Evolutionary conservation across 73 alveolate species (phyloP).

Genomic region (Paramecium caudatum): DNA sequence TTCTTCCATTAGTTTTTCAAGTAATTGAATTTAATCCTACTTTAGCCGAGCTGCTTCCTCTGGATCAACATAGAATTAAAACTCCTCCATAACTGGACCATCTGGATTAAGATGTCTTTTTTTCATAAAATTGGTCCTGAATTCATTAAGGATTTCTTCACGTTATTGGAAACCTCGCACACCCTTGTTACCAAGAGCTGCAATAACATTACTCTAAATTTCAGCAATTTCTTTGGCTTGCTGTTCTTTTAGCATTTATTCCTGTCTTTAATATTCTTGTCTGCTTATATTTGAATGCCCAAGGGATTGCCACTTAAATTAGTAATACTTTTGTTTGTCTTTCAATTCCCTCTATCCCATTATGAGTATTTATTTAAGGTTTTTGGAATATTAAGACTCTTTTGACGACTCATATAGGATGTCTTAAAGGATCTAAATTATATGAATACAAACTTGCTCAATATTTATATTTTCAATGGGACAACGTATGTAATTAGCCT

Average conservation of each 20-base stretch:
- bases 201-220: conserved; percentile 44
- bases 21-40: not conserved
- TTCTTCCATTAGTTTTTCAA: conserved; percentile 41
- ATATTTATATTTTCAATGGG: conserved; percentile 47
- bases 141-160: conserved; percentile 51
- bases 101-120: conserved; percentile 34
- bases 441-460: conserved; percentile 1
- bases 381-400: conserved; percentile 31
- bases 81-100: conserved; percentile 65
- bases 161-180: conserved; percentile 28
- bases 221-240: conserved; percentile 25
- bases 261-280: conserved; percentile 36
- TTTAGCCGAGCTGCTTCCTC: conserved; percentile 28
- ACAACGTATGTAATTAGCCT: conserved; percentile 30
- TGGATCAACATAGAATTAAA: conserved; percentile 53
- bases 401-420: conserved; percentile 63
- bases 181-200: not conserved
- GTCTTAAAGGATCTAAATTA: conserved; percentile 44
- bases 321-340: conserved; percentile 53
- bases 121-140: conserved; percentile 57
- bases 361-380: not conserved
- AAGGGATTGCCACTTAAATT: conserved; percentile 60
- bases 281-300: conserved; percentile 38
- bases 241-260: conserved; percentile 19
- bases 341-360: conserved; percentile 58